Base-by-base conservation (phyloP, 148 eudicot species). In the Rhododendron molle region DNA sequence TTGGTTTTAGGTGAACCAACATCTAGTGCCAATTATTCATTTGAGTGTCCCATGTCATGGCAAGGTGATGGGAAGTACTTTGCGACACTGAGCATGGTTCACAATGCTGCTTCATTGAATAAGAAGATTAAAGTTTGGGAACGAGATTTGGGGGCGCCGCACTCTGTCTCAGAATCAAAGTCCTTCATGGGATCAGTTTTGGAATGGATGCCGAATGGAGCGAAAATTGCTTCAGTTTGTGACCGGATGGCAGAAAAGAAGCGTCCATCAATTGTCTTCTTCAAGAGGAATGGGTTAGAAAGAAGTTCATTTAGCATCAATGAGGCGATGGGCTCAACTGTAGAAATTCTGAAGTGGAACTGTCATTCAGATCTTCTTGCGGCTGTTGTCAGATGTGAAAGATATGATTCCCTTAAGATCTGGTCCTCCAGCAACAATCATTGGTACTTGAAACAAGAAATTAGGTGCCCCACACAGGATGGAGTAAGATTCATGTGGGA, bases 191-290 rank as follows among this genome's bases (percentile, higher is more conserved):
- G 90, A 84, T 86, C 95, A 34, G 85, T 87, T 84, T 86, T 97
- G 78, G 99, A 97, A 65, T 97, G 99, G 99, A 91, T 93, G 95
- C 99, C 97, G 6, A 94, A 90, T 89, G 99, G 98, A 80, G 96
- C 95, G 80, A 94, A 93, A 92, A 93, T 97, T 88, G 98, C 98
- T 43, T 88, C 92, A 83, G 94, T 91, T 67, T 86, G 76, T 88
- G 93, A 93, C 84, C 81, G 88, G 67, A 92, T 87, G 86, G 92
- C 85, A 82, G 92, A 95, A 84, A 92, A 86, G 14, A 85, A 86
- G 50, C 87, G 94, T 84, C 96, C 95, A 56, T 90, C 91, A 36
- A 83, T 97, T 86, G 92, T 91, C 58, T 93, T 97, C 88, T 94
- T 89, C 87, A 98, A 95, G 94, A 93, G 93, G 84, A 97, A 97